Evolutionary conservation across 768 basidiomycete species (phyloP), one percentile per base, ranked within the genome.

Genomic region (Nevesoporus exiguus): DNA sequence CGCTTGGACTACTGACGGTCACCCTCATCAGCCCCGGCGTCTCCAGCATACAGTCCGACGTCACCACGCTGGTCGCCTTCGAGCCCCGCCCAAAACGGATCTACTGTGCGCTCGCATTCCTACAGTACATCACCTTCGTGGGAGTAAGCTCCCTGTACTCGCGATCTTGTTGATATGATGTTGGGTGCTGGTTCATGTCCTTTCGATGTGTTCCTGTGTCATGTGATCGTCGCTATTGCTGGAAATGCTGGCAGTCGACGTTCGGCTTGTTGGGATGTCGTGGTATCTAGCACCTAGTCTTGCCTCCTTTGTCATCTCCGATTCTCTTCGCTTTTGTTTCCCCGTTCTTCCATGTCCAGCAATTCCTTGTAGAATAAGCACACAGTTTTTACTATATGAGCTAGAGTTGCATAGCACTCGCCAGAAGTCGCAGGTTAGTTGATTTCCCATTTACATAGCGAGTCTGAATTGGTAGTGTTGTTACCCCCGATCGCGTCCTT

Each of bases 21-120:
- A 53, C 53, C 9, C 44, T 41, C 42, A 55, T 4, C 61, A 90
- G 86, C 90, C 36, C 90, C 90, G 22, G 86, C 88, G 8, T 93
- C 90, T 31, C 90, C 90, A 29, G 88, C 86, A 17, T 93, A 92
- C 71, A 90, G 88, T 59, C 90, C 90, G 41, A 88, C 88, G 2
- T 92, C 89, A 17, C 90, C 89, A n/a, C 76, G 79, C 43, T 90
- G 87, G 87, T 89, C 88, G 7, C 88, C 88, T 8, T 82, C 86
- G 34, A 90, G 87, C 59, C 89, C 88, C n/a, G 78, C 85, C 5
- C 83, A 85, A 64, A 73, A 77, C 25, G 72, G 73, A 61, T 72
- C 75, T 42, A 60, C 68, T 27, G 61, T 60, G 37, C 76, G 76
- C 50, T 65, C 63, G 39, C 73, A 77, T 54, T 71, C 76, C 5